A percentile compares a stretch with the other conserved stretches of the same genome.
phyloP scores from a whole-genome alignment of 768 basidiomycete genomes.

The Lanmaoa rubissima region DNA sequence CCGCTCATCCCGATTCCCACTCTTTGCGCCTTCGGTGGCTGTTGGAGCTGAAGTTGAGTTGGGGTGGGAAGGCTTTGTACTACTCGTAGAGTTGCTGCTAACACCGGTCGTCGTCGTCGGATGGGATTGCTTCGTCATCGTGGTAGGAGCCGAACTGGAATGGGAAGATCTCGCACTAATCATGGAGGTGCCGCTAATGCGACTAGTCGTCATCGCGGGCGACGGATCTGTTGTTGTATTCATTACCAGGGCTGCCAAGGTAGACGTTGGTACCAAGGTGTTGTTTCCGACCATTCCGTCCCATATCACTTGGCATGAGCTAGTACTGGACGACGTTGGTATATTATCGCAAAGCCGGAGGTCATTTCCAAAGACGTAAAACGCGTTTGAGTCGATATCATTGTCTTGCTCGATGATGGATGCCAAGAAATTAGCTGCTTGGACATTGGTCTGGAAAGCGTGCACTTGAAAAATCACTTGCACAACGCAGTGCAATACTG shows the following conservation, averaged over 20 bases:
- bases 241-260: background rate
- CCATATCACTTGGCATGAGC: constrained; percentile 57
- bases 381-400: constrained; percentile 40
- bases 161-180: background rate
- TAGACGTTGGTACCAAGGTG: background rate
- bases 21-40: background rate
- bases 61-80: background rate
- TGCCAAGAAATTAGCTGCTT: constrained; percentile 52
- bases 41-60: background rate
- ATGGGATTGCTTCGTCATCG: background rate
- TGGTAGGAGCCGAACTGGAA: background rate
- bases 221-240: background rate
- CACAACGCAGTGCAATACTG: constrained; percentile 60
- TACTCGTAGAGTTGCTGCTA: background rate
- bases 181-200: background rate
- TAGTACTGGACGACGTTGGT: constrained; percentile 34
- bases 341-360: constrained; percentile 60
- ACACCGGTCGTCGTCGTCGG: background rate
- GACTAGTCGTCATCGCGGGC: background rate
- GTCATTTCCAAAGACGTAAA: constrained; percentile 46
- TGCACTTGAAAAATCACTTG: constrained; percentile 69
- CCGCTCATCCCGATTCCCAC: background rate
- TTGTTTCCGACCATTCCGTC: constrained; percentile 32
- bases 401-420: constrained; percentile 50
- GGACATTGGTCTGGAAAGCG: constrained; percentile 62